Percentiles rank a stretch among this genome's conserved stretches.
Conservation (phyloP, 192 early-diverging fungal genomes). For the Coemansia interrupta region DNA sequence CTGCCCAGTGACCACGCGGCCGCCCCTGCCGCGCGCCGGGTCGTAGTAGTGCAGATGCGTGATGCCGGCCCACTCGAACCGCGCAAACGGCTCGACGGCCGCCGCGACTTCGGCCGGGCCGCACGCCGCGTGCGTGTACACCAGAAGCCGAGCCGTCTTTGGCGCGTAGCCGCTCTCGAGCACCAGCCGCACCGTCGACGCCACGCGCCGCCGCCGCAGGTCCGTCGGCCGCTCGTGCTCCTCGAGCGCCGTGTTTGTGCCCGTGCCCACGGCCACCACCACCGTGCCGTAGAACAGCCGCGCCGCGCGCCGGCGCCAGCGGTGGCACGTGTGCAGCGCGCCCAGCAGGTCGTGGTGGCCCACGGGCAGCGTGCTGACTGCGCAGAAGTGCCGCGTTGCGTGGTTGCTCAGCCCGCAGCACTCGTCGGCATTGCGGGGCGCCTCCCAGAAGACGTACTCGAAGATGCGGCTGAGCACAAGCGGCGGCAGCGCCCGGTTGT, state of each 20-base stretch:
- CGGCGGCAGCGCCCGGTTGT: constrained; percentile 8
- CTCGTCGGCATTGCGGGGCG: neutral
- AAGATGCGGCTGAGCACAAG: constrained; percentile 21
- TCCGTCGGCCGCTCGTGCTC: constrained; percentile 10
- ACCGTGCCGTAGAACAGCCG: constrained; percentile 40
- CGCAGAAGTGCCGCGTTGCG: constrained; percentile 3
- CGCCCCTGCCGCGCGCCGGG: neutral
- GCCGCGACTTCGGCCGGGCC: neutral
- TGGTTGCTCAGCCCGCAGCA: constrained; percentile 11
- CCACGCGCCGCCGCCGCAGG: neutral
- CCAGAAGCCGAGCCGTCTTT: constrained; percentile 16
- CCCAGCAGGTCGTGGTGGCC: constrained; percentile 21
- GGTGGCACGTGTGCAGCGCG: constrained; percentile 11
- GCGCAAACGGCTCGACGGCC: constrained; percentile 17
- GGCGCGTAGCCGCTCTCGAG: constrained; percentile 46
- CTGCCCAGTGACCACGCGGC: neutral
- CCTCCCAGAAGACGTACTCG: constrained; percentile 39
- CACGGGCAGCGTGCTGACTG: constrained; percentile 18
- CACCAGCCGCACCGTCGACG: constrained; percentile 28
- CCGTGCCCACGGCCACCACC: constrained; percentile 8
- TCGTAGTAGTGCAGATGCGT: constrained; percentile 28
- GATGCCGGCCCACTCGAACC: constrained; percentile 34
- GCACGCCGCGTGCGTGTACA: constrained; percentile 1
- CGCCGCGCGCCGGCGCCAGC: constrained; percentile 34
- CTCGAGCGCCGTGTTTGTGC: neutral